A percentile compares a stretch with the other conserved stretches of the same genome.
Conservation (phyloP, 2,329 filamentous ascomycete genomes). For the Cordyceps cicadae region DNA sequence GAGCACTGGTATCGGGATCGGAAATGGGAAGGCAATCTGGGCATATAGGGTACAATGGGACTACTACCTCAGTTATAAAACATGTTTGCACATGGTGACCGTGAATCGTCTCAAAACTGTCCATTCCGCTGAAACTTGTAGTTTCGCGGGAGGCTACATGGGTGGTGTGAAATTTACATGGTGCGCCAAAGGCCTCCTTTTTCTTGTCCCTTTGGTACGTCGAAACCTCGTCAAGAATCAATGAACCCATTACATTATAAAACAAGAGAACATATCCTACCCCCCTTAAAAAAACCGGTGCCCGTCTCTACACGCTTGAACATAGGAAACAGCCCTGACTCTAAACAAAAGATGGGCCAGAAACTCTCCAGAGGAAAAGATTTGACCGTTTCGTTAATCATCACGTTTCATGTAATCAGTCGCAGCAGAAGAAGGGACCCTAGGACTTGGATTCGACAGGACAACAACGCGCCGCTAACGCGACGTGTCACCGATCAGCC, state of each 20-base stretch:
- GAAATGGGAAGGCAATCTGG: background rate
- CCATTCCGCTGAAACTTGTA: background rate
- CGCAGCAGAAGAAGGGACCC: background rate
- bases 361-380: background rate
- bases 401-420: background rate
- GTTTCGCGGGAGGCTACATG: background rate
- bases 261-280: background rate
- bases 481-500: slow-evolving; percentile 30
- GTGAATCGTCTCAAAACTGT: background rate
- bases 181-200: background rate
- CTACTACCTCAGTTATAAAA: background rate
- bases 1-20: background rate
- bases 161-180: background rate
- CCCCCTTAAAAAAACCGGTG: background rate
- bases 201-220: background rate
- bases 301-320: background rate
- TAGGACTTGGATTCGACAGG: background rate
- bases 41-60: background rate
- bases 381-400: background rate
- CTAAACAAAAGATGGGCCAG: background rate
- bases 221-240: background rate
- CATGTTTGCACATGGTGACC: background rate
- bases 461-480: slow-evolving; percentile 1
- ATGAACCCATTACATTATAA: background rate
- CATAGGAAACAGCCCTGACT: background rate